phyloP scores from a whole-genome alignment of 1,284 basidiomycete genomes.

The Leucoagaricus sp. region DNA sequence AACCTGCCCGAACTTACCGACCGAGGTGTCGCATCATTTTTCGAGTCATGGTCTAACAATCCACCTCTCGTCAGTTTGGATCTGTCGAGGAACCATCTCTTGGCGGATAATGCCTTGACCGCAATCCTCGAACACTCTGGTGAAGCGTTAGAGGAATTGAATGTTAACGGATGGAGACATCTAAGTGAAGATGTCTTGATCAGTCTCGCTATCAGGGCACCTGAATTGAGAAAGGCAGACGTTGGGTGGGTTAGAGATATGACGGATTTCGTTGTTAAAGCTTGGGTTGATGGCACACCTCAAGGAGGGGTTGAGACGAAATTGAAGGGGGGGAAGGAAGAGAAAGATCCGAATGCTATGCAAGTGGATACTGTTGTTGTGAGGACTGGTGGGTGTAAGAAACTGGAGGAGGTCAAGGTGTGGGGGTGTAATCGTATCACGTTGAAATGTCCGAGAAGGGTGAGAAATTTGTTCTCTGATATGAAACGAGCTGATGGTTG shows the following conservation, averaged over 20 bases:
- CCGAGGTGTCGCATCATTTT: slow-evolving; percentile 68
- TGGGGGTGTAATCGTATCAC: slow-evolving; percentile 75
- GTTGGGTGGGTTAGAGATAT: slow-evolving; percentile 87
- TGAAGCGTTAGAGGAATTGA: slow-evolving; percentile 57
- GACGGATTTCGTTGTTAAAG: slow-evolving; percentile 83
- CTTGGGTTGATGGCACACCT: no score
- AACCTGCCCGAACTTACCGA: slow-evolving; percentile 69
- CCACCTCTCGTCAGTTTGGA: slow-evolving; percentile 54
- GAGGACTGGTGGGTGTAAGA: slow-evolving; percentile 35
- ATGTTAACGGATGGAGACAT: slow-evolving; percentile 75
- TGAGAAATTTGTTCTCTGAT: slow-evolving; percentile 18
- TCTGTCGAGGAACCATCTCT: slow-evolving; percentile 61
- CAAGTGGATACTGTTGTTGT: slow-evolving; percentile 15
- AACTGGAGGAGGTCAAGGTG: slow-evolving; percentile 60
- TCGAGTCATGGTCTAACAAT: slow-evolving; percentile 47
- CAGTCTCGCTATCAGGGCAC: slow-evolving; percentile 48
- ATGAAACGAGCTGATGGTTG: slow-evolving; percentile 8
- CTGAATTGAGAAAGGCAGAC: slow-evolving; percentile 66
- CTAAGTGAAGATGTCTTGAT: slow-evolving; percentile 59
- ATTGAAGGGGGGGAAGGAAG: no score
- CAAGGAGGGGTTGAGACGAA: no score
- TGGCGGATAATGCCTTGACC: slow-evolving; percentile 59
- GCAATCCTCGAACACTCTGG: slow-evolving; percentile 77
- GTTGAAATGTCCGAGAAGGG: slow-evolving; percentile 49
- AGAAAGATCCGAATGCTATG: slow-evolving; percentile 6